Evolutionary conservation across 2,329 filamentous ascomycete genomes (phyloP).

Genomic region (Paraconiothyrium brasiliense): DNA sequence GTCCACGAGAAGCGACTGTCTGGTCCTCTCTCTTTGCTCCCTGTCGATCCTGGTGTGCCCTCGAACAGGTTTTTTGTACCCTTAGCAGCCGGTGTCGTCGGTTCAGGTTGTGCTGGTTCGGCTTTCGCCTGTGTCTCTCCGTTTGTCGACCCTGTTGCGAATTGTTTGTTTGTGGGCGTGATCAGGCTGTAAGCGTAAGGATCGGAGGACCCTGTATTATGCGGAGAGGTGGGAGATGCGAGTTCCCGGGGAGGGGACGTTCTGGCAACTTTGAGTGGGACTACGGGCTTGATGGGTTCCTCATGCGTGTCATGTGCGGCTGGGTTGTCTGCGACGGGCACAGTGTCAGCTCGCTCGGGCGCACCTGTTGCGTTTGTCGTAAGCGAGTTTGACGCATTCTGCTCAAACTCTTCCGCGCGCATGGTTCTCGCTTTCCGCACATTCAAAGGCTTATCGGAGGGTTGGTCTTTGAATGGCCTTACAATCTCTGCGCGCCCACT

Average conservation of each 20-base stretch:
- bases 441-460: constrained; percentile 64
- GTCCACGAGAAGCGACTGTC: constrained; percentile 44
- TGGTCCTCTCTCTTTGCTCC: constrained; percentile 29
- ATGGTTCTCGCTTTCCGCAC: constrained; percentile 50
- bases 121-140: constrained; percentile 24
- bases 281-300: constrained; percentile 53
- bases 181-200: constrained; percentile 40
- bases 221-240: constrained; percentile 44
- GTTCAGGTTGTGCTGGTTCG: constrained; percentile 28
- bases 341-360: constrained; percentile 40
- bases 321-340: constrained; percentile 38
- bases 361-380: constrained; percentile 30
- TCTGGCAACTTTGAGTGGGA: constrained; percentile 54
- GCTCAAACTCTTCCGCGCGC: constrained; percentile 26
- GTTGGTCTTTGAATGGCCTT: constrained; percentile 70
- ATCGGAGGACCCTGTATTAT: constrained; percentile 29
- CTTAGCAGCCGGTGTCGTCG: constrained; percentile 40
- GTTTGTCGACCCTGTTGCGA: constrained; percentile 23
- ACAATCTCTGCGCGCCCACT: constrained; percentile 74
- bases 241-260: constrained; percentile 46
- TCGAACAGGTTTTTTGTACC: constrained; percentile 31
- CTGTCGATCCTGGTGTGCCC: constrained; percentile 33
- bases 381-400: constrained; percentile 38
- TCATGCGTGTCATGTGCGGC: constrained; percentile 39
- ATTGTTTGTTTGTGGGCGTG: constrained; percentile 37